These are phyloP conservation scores for Suillus subluteus DNA, from an alignment of 768 basidiomycete species.

Conservation along the genomic window DNA sequence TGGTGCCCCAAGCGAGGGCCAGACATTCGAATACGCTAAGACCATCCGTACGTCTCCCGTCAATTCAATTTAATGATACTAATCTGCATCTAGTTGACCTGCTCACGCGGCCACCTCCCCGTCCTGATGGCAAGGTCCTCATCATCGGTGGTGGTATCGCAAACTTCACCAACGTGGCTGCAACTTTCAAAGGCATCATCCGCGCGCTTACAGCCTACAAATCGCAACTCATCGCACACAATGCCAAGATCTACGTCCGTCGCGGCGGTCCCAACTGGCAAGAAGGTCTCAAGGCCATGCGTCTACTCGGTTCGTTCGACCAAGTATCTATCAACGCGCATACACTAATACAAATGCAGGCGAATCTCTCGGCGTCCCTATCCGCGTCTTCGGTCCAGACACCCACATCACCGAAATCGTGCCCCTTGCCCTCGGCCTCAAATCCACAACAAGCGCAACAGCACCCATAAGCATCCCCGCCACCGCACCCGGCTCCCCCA, in stretches of 20 bases:
- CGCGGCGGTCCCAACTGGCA: conserved; percentile 88
- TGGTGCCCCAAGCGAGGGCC: conserved; percentile 96
- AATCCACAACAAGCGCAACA: conserved; percentile 35
- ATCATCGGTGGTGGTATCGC: conserved; percentile 99
- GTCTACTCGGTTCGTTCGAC: conserved; percentile 62
- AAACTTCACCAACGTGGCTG: conserved; percentile 99
- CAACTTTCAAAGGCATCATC: conserved; percentile 99
- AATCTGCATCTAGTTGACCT: conserved; percentile 66
- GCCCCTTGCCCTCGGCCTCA: conserved; percentile 90
- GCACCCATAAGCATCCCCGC: conserved; percentile 42
- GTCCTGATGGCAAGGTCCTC: conserved; percentile 92
- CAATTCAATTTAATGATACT: conserved; percentile 8
- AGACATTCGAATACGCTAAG: conserved; percentile 92
- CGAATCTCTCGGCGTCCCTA: conserved; percentile 96
- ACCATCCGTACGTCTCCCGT: conserved; percentile 73
- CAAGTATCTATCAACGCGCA: background rate
- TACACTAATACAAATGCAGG: conserved; percentile 28
- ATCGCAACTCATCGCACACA: conserved; percentile 68
- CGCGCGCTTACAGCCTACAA: conserved; percentile 94
- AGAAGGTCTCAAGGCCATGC: conserved; percentile 98
- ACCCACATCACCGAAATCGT: conserved; percentile 99
- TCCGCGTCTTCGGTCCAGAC: conserved; percentile 96
- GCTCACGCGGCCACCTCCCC: conserved; percentile 86
- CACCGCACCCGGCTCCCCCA: conserved; percentile 52
- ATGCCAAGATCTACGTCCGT: conserved; percentile 50